Percentiles rank a stretch among this genome's conserved stretches.
These are phyloP conservation scores for Solanum clarkiae DNA, from an alignment of 257 asterid species.

Conservation along the genomic window DNA sequence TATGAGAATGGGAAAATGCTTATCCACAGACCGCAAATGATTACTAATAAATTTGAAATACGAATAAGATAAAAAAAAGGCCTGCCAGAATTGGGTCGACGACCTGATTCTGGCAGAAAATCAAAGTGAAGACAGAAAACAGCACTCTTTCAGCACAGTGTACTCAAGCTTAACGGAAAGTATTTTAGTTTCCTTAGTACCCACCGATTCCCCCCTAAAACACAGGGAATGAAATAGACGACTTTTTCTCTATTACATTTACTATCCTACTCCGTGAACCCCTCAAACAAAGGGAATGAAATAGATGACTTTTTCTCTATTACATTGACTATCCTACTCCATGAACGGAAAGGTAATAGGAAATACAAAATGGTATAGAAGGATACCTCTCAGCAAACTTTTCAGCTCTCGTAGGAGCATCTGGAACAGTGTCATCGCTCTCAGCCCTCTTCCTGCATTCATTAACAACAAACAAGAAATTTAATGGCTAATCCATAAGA, in stretches of 20 bases:
- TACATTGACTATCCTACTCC: background rate
- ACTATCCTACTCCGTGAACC: background rate
- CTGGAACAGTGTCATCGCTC: conserved; percentile 62
- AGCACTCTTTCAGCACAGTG: background rate
- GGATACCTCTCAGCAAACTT: conserved; percentile 67
- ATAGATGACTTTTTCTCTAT: background rate
- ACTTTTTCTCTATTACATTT: background rate
- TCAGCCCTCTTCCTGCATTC: conserved; percentile 74
- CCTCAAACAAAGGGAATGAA: background rate
- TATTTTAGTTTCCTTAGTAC: background rate
- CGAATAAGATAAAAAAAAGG: too few relatives aligned
- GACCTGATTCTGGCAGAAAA: background rate
- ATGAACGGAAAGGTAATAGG: background rate
- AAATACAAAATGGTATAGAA: background rate
- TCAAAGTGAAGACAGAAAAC: background rate
- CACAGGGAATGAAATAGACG: background rate
- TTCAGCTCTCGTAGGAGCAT: conserved; percentile 71
- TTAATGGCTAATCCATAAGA: background rate
- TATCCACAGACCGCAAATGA: too few relatives aligned
- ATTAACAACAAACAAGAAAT: background rate
- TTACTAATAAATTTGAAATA: too few relatives aligned
- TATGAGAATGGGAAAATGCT: too few relatives aligned
- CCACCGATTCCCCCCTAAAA: background rate
- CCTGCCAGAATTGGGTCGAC: too few relatives aligned
- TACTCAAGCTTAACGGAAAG: background rate